phyloP scores from a whole-genome alignment of 805 yeast species.

The Blastobotrys muscicola region DNA sequence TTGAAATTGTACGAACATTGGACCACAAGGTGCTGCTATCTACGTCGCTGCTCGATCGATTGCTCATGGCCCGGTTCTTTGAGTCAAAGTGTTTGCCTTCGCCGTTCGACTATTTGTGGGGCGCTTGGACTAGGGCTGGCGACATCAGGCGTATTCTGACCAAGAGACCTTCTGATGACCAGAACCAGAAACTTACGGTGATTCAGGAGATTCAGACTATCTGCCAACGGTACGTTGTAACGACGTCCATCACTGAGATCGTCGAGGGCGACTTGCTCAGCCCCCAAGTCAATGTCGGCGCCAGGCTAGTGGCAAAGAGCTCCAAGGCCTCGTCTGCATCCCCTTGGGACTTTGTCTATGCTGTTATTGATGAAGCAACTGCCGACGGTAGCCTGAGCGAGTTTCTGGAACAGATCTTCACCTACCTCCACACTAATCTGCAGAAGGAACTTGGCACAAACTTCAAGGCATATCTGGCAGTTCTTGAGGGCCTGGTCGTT shows the following conservation, averaged over 20 bases:
- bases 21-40: conserved; percentile 1
- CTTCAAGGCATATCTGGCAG: conserved; percentile 39
- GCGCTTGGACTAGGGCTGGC: conserved; percentile 35
- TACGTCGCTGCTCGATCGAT: conserved; percentile 11
- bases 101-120: conserved; percentile 41
- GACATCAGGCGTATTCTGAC: conserved; percentile 31
- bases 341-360: conserved; percentile 41
- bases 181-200: conserved; percentile 30
- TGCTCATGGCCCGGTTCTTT: conserved; percentile 15
- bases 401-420: conserved; percentile 42
- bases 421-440: conserved; percentile 30
- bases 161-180: conserved; percentile 25
- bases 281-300: background rate
- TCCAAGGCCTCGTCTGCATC: conserved; percentile 7
- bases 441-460: conserved; percentile 26
- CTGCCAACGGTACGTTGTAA: conserved; percentile 17
- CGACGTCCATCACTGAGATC: conserved; percentile 4
- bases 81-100: conserved; percentile 11
- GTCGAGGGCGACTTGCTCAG: background rate
- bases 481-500: conserved; percentile 45
- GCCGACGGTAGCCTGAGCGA: conserved; percentile 61
- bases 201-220: conserved; percentile 36
- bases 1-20: background rate
- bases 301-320: background rate
- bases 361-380: conserved; percentile 46